Evolutionary conservation across 768 basidiomycete genomes (phyloP), one percentile per base, ranked within the genome.

Genomic region (Boletus sp.): DNA sequence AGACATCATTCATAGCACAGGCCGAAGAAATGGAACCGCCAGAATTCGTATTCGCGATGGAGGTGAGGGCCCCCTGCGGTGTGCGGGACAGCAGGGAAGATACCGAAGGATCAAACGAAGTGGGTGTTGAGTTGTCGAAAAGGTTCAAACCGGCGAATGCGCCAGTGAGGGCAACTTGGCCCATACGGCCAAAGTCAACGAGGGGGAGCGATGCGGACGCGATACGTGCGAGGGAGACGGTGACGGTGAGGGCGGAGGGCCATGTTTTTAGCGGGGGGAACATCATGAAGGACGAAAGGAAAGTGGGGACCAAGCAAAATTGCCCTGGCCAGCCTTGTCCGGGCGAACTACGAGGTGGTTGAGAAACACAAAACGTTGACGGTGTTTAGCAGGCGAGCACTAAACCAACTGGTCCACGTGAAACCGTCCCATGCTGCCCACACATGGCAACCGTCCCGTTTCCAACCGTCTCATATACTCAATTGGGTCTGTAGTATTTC

Each of bases 141-240:
- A 94, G 67, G 67, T 88, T 89, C 59, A 99, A 77, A 45, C 94
- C 96, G 24, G 89, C 82, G 68, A 98, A 99, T 35, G 90, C 80
- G 55, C 96, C 96, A 29, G 87, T 86, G 41, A 98, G 79, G 55
- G 86, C 94, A 49, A 98, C 94, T 53, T 80, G 86, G 61, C 96
- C 96, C 92, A 99, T 95, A 52, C 89, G 86, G 64, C 79, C 75
- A 66, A 85, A 88, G 72, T 90, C 89, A 64, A 90, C 77, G 58
- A 77, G 74, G 7, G 84, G 85, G 14, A 84, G 73, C 7, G 77
- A 70, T 9, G 79, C 81, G 57, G 64, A 67, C 20, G 47, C 65
- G 55, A 58, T 14, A 24, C 47, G 39, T 3, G 57, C 57, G 40
- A 71, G 42, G 47, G 44, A 57, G 56, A 24, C 24, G n/a, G n/a